Evolutionary conservation across 305 asterid species (phyloP), one percentile per base, ranked within the genome.

Genomic region (Plantago coronopus): DNA sequence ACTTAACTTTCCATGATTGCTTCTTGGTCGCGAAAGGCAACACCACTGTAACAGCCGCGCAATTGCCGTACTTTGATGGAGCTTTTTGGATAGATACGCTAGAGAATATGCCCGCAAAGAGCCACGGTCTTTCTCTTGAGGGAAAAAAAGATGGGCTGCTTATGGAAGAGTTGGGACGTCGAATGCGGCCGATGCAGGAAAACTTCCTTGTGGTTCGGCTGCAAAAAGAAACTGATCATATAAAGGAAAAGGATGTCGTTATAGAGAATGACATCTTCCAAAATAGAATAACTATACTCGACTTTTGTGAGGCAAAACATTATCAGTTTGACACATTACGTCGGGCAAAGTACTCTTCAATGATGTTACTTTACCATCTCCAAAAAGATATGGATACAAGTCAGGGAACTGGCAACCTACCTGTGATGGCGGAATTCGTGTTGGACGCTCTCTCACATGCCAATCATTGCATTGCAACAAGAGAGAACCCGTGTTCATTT

Each of bases 311-410:
- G 76, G 68, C 54, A 57, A 86, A 82, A 27, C 60, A 76, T 54
- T 88, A 74, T 62, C 93, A 84, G 64, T 88, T 85, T 61, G 82
- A 79, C 64, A 60, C 90, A 1, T 83, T 80, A 58, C 90, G 95
- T 14, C 83, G 83, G 27, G 95, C 95, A 54, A 88, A 88, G 77
- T 77, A 86, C 71, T 88, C 96, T 14, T 72, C 96, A 53, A 88
- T 82, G 95, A 88, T 88, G 96, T 76, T 88, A 66, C 46, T 88
- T 72, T 70, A 80, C 73, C 87, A 83, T 72, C 88, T 84, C 66
- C 71, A 69, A 72, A 66, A 76, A 65, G 68, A 59, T 61, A 63
- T 59, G 38, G 63, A 63, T 37, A 57, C 62, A 43, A 56, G 60
- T 53, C 44, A 20, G 54, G 63, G 57, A 59, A 70, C 74, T 27